These are phyloP conservation scores for Phytophthora citricola DNA, from an alignment of 352 stramenopile genomes.

Conservation along the genomic window DNA sequence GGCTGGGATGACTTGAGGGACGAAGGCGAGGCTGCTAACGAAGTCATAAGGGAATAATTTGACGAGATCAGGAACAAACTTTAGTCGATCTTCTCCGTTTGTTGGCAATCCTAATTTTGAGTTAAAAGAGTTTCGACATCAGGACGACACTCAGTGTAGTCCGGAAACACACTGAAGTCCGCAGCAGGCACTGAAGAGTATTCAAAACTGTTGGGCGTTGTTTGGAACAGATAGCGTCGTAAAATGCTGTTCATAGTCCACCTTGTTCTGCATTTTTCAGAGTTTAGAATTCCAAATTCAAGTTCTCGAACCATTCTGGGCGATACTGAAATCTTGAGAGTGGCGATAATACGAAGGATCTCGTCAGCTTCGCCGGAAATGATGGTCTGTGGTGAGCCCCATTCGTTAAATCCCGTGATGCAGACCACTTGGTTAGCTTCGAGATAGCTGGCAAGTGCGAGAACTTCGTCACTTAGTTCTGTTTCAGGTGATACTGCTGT, in stretches of 20 bases:
- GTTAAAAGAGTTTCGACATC: slow-evolving; percentile 17
- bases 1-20: slow-evolving; percentile 16
- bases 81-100: slow-evolving; percentile 13
- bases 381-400: slow-evolving; percentile 16
- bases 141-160: slow-evolving; percentile 34
- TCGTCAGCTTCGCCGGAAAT: slow-evolving; percentile 9
- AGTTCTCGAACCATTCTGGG: slow-evolving; percentile 19
- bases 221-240: slow-evolving; percentile 30
- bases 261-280: slow-evolving; percentile 15
- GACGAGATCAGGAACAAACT: slow-evolving; percentile 20
- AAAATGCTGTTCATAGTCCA: slow-evolving; percentile 22
- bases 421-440: slow-evolving; percentile 21
- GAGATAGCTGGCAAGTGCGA: slow-evolving; percentile 2
- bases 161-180: slow-evolving; percentile 33
- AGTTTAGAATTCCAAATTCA: slow-evolving; percentile 2
- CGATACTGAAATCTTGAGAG: slow-evolving; percentile 15
- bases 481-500: too few relatives aligned
- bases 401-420: slow-evolving; percentile 28
- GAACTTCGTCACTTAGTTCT: slow-evolving; percentile 9
- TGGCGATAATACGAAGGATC: slow-evolving; percentile 14
- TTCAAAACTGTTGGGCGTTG: slow-evolving; percentile 15
- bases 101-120: slow-evolving; percentile 17
- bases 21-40: slow-evolving; percentile 16
- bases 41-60: slow-evolving; percentile 30
- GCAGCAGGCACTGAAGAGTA: slow-evolving; percentile 29